Base-by-base conservation (phyloP, 2,329 filamentous ascomycete genomes). In the Botrytis paeoniae region DNA sequence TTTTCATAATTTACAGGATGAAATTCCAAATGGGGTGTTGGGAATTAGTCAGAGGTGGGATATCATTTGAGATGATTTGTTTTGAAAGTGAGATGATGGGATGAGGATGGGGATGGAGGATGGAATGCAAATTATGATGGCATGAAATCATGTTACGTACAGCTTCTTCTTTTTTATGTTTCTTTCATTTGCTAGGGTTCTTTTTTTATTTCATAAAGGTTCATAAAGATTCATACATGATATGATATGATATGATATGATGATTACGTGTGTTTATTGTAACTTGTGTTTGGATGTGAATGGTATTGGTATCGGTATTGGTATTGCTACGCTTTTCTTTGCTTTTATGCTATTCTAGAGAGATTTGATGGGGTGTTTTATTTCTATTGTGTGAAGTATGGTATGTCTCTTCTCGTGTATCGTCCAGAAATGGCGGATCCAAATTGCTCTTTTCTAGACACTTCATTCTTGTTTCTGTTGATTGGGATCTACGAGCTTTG, bases 51-150 rank as follows among this genome's bases (percentile, higher is more conserved):
- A n/a, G 18, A n/a, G n/a, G 48, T 3, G 48, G 48, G 65, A 68
- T 68, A 25, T 68, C 65, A 68, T 57, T 57, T 29, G 48, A 68
- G 35, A 68, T 68, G 48, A 57, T 51, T 51, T 51, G n/a, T 51
- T 68, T 57, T 37, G 18, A 68, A 32, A 60, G 37, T 61, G 37
- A 61, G 66, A 69, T 69, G 68, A 51, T 16, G 25, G 14, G 41
- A 45, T 45, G 20, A 12, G 18, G 43, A 45, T 45, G 43, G 3
- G 20, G 20, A 51, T 51, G 48, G 25, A n/a, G 68, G 54, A 70
- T 70, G 68, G 68, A 45, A 70, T 70, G 68, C 51, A 45, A 39
- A 61, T 70, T 70, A 70, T 70, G 68, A 61, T 60, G 39, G 54
- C 51, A 69, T 69, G 66, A 69, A 39, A 60, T 69, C 37, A 60